Percentiles rank a stretch among this genome's conserved stretches.
Conservation (phyloP, 1,284 basidiomycete species). For the Tilletia horrida region DNA sequence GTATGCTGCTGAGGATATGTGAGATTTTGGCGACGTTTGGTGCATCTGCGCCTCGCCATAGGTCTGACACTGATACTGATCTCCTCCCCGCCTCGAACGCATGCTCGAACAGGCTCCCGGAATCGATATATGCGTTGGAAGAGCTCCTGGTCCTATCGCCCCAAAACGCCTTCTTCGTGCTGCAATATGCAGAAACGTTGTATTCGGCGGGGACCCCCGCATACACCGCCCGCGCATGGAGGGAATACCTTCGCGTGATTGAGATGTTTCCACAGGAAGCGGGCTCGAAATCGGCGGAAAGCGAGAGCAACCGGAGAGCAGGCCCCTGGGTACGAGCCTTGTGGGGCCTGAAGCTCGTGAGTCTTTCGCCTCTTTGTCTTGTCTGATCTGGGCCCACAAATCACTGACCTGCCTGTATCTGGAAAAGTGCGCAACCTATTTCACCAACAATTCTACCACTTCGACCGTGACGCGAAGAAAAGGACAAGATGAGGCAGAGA, state of each 20-base stretch:
- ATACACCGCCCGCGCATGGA: slow-evolving; percentile 58
- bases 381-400: not conserved
- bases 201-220: slow-evolving; percentile 64
- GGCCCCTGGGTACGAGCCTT: slow-evolving; percentile 48
- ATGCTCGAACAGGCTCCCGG: slow-evolving; percentile 59
- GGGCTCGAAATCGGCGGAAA: slow-evolving; percentile 7
- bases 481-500: slow-evolving; percentile 23
- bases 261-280: slow-evolving; percentile 34
- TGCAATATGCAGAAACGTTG: slow-evolving; percentile 81
- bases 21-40: slow-evolving; percentile 48
- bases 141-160: slow-evolving; percentile 78
- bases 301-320: not conserved
- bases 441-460: slow-evolving; percentile 1
- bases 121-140: slow-evolving; percentile 70
- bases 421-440: slow-evolving; percentile 22
- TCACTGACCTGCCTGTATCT: not conserved
- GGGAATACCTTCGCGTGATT: slow-evolving; percentile 45
- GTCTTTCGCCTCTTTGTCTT: slow-evolving; percentile 4
- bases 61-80: slow-evolving; percentile 5
- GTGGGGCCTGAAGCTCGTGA: slow-evolving; percentile 51
- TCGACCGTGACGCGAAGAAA: slow-evolving; percentile 1
- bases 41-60: slow-evolving; percentile 32
- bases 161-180: slow-evolving; percentile 76
- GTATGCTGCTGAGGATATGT: slow-evolving; percentile 76
- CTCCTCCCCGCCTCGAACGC: too few relatives aligned